phyloP scores from a whole-genome alignment of 768 basidiomycete species.

The Tremella yokohamensis region DNA sequence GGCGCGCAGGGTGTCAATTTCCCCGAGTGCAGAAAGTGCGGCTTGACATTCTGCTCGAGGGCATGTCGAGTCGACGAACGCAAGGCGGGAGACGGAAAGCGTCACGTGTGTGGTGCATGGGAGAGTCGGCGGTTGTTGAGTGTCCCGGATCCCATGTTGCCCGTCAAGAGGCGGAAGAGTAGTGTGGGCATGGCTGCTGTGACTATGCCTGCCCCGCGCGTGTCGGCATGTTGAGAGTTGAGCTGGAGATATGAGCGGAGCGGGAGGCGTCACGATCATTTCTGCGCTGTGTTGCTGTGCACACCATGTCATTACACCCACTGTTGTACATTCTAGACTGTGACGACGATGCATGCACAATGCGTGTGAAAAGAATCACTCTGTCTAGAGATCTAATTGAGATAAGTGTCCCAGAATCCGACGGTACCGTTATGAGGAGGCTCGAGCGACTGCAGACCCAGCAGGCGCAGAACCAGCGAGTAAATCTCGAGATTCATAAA shows the following conservation, averaged over 20 bases:
- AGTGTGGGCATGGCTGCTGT: slow-evolving; percentile 33
- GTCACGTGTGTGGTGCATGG: slow-evolving; percentile 18
- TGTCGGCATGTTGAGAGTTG: not conserved
- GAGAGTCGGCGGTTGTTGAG: not conserved
- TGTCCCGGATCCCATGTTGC: not conserved
- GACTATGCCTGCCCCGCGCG: slow-evolving; percentile 16
- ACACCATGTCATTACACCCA: no score
- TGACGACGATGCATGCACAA: no score
- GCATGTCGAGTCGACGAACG: slow-evolving; percentile 34
- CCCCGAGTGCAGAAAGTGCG: slow-evolving; percentile 44
- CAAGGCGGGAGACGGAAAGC: slow-evolving; percentile 43
- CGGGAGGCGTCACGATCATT: not conserved
- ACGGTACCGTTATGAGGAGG: slow-evolving; percentile 63
- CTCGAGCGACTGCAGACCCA: slow-evolving; percentile 53
- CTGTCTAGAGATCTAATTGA: not conserved
- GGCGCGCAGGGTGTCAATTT: slow-evolving; percentile 38
- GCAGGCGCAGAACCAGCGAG: slow-evolving; percentile 70
- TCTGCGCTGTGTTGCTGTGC: not conserved
- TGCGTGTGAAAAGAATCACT: no score
- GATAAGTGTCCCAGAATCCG: slow-evolving; percentile 78
- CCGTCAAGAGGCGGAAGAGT: not conserved
- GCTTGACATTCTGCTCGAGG: slow-evolving; percentile 40
- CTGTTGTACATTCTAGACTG: no score
- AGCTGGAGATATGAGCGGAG: not conserved
- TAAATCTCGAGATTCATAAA: slow-evolving; percentile 85